Conservation (phyloP, 164 flowering plant genomes). For the Umbellularia californica region DNA sequence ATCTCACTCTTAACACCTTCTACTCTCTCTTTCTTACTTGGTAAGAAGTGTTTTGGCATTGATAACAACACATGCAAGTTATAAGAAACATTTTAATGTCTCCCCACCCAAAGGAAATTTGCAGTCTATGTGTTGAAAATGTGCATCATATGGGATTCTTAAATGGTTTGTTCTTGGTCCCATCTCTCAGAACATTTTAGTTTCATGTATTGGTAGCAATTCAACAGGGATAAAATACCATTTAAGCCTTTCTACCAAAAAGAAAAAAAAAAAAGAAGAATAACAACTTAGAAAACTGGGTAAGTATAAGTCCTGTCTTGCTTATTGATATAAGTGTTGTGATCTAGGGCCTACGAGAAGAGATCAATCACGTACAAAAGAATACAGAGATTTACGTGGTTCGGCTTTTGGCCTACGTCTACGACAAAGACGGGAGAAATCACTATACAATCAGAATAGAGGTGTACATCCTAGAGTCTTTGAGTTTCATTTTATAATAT, state of each 20-base stretch:
- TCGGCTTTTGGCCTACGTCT: no score
- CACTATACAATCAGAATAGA: no score
- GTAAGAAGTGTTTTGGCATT: neutral
- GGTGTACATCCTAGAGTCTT: no score
- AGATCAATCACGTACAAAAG: no score
- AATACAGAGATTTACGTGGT: no score
- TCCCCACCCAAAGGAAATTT: neutral
- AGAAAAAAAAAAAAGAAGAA: no score
- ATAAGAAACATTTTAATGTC: slow-evolving; percentile 1
- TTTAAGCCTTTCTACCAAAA: neutral
- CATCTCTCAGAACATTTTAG: neutral
- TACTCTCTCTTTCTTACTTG: neutral
- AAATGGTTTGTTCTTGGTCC: neutral
- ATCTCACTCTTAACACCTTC: neutral
- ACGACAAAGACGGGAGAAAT: no score
- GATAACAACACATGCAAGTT: neutral
- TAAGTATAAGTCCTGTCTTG: neutral
- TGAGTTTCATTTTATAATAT: no score
- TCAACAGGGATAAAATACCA: neutral
- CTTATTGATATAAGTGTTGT: no score
- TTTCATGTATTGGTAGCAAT: neutral
- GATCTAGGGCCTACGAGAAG: no score
- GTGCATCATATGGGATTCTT: slow-evolving; percentile 6
- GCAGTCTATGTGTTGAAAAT: neutral
- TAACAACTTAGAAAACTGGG: neutral